A percentile compares a stretch with the other conserved stretches of the same genome.
phyloP scores from a whole-genome alignment of 2,329 filamentous ascomycete species.

The Botrytis deweyae region DNA sequence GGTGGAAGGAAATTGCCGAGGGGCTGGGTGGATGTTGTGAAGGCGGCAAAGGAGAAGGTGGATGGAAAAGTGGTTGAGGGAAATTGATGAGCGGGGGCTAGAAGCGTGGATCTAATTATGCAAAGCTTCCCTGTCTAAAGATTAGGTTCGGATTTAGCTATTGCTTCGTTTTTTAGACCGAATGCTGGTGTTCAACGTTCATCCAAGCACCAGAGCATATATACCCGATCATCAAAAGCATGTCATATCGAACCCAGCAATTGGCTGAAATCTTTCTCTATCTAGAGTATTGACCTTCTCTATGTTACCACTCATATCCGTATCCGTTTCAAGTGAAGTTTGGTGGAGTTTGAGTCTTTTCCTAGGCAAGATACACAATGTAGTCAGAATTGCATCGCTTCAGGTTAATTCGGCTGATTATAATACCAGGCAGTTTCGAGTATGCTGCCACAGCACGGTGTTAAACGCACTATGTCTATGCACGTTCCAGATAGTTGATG shows the following conservation, averaged over 20 bases:
- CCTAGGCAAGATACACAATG: background rate
- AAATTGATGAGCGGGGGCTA: background rate
- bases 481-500: background rate
- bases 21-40: constrained; percentile 60
- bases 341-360: background rate
- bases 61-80: constrained; percentile 48
- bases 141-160: background rate
- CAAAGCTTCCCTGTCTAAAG: background rate
- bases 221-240: background rate
- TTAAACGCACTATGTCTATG: background rate
- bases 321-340: background rate
- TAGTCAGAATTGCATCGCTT: background rate
- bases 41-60: constrained; percentile 47
- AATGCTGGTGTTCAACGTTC: background rate
- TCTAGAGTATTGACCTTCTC: background rate
- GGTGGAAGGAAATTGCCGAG: constrained; percentile 52
- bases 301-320: background rate
- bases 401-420: background rate
- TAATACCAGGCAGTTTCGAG: background rate
- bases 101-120: background rate
- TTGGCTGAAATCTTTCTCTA: background rate
- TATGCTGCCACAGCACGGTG: background rate
- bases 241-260: background rate
- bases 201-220: background rate
- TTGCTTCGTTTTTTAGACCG: background rate